Base-by-base conservation (phyloP, 257 asterid genomes). In the Salvia hispanica region DNA sequence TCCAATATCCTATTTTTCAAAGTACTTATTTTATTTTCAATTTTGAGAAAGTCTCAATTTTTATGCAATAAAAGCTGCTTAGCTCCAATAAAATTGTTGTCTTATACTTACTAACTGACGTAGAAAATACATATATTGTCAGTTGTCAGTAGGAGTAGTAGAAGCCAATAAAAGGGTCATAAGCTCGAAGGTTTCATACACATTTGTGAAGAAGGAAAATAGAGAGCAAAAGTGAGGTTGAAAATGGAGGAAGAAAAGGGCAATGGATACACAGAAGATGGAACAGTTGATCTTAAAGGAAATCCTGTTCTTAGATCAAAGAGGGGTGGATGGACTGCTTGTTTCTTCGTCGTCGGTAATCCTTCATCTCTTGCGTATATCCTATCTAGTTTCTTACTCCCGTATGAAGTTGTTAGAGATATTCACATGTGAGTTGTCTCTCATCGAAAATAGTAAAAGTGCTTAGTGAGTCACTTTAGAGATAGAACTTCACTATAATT, bases 271-370 rank as follows among this genome's bases (percentile, higher is more conserved):
- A 88, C 97, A 62, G 39, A 84, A 73, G 97, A 90, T 74, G 97
- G 97, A 1, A 85, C 95, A 1, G 87, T 91, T 15, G 91, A 91
- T 71, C 90, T 91, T 39, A 86, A 71, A 77, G 97, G 95, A 37
- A 86, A 85, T 54, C 96, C 96, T 8, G 50, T 89, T 53, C 96
- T 85, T 46, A 75, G 94, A 81, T 86, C 94, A 53, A 83, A 84
- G 47, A 77, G 79, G 5, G 98, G 98, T 62, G 90, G 98, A 71
- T 91, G 98, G 98, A 91, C 77, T 25, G 96, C 98, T 72, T 91
- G 98, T 62, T 82, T 76, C 78, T 91, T 91, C 55, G 72, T 91
- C 73, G 92, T 91, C 57, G 98, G 98, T 91, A 90, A 28, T 28
- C 5, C 13, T n/a, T n/a, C n/a, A n/a, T n/a, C n/a, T n/a, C n/a